Evolutionary conservation across 75 land plant species (phyloP), one percentile per base, ranked within the genome.

Genomic region (Cupressus sempervirens): DNA sequence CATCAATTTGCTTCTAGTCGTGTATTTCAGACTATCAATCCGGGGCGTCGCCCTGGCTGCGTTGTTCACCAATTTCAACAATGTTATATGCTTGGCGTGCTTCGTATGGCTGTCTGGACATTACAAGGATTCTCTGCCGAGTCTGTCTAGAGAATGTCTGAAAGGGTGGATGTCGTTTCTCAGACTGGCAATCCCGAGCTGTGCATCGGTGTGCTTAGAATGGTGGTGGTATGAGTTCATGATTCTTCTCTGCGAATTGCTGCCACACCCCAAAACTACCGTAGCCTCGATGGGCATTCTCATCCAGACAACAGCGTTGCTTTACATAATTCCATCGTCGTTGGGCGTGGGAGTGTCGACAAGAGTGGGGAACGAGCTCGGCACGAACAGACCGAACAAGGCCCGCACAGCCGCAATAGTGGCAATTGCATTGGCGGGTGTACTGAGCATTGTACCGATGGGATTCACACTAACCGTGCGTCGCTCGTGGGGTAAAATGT

Each of bases 211-310:
- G 56, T 90, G 88, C 88, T 87, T 88, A 58, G 91, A 90, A 74
- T 90, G 91, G 91, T 90, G 91, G 91, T 90, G 90, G 90, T 90
- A 90, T 86, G 91, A 90, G 76, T 41, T 90, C 81, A 86, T 88
- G 85, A 90, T 88, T 74, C 36, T 88, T 56, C 77, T 88, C 38
- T 90, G 85, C 65, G 91, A 88, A n/a, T 86, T 88, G 4, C 45
- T 90, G 36, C 32, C 76, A 26, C 72, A 90, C 81, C 87, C 91
- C 0, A 72, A 53, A 56, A 72, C 90, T 9, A 83, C 88, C 16
- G 84, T 90, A 9, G 91, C 90, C 3, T 43, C 91, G 48, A 90
- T 90, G 91, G 90, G 90, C 20, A 82, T 90, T 40, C 86, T 90
- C 41, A 90, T 90, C n/a, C 90, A 90, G 67, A 86, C 90, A 4